Evolutionary conservation across 2,329 filamentous ascomycete species (phyloP), one percentile per base, ranked within the genome.

Genomic region (Colletotrichum sp.): DNA sequence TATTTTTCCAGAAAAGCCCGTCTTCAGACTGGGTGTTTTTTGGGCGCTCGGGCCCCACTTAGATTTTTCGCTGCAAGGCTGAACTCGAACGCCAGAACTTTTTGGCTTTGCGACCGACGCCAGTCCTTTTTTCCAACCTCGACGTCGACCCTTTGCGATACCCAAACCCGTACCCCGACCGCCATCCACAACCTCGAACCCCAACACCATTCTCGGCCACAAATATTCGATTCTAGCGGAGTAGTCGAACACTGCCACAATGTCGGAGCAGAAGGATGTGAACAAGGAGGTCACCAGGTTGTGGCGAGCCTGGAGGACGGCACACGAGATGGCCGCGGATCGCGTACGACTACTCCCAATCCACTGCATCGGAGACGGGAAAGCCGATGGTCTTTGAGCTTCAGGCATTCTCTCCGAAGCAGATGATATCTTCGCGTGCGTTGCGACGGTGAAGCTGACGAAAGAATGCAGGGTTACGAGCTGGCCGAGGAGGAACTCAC

Each of bases 241-340:
- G 44, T 22, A 59, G 25, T 39, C 52, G 62, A 65, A 44, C 39
- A 15, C 39, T 65, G 49, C 62, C 77, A 81, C 71, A 49, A 87
- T 87, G 86, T 85, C 86, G 79, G 82, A 82, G 83, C 86, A 88
- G 69, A 88, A 89, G 72, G 85, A 89, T 61, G 87, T 86, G 78
- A 89, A 88, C 79, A 89, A 90, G 83, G 87, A 88, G 85, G 85
- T 90, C 65, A 87, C 90, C 82, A 93, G 95, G 83, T 92, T 98
- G 80, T 99, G 97, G 96, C 95, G 96, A 85, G 95, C 96, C 81
- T 98, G 95, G 92, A 93, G 93, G 86, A 99, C 97, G 11, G 93
- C 96, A 65, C 95, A 98, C 86, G 95, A 99, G 90, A 98, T 99
- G 96, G 94, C 97, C 80, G 90, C 91, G 77, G 97, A 99, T 85